Evolutionary conservation across 2,329 filamentous ascomycete species (phyloP), one percentile per base, ranked within the genome.

Genomic region (Calonectria naviculata): DNA sequence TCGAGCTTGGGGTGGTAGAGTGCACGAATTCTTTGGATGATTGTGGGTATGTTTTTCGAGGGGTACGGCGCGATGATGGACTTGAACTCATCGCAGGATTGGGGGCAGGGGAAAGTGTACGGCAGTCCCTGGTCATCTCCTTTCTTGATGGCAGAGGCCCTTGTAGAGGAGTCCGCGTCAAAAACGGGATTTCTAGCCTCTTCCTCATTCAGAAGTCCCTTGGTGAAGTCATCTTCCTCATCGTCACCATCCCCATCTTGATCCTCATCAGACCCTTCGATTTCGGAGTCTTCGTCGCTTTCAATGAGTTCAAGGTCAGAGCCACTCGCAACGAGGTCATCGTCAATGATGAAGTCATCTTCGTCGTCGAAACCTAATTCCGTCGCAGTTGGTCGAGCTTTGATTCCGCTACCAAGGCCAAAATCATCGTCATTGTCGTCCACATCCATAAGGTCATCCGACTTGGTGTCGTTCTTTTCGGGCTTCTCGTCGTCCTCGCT

Each of bases 291-390:
- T 13, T 87, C 86, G 28, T 88, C 87, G 46, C 89, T 88, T 42
- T 87, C 88, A 9, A 88, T 83, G 5, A 87, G 84, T 31, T 93
- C 90, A n/a, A 91, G 78, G 44, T 93, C 91, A 7, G 94, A 96
- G 42, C 92, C 94, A 75, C 92, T 95, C 15, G 95, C 95, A 38
- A 98, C 89, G 19, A 98, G 88, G 79, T 97, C 93, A 73, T 97
- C 94, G 70, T 98, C 96, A 72, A 98, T 92, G 29, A 96, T 81
- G 78, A 98, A 98, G 77, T 98, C 95, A 77, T 98, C 96, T 80
- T 98, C 96, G 76, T 98, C 96, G 74, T 98, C 95, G 38, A 97
- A 92, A 7, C 92, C 94, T 21, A 95, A 82, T 69, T 93, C 89
- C 13, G 89, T 87, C 4, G 88, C 89, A 9, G 90, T 91, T 36